Base-by-base conservation (phyloP, 345 rosid species). In the Eucalyptus pauciflora region DNA sequence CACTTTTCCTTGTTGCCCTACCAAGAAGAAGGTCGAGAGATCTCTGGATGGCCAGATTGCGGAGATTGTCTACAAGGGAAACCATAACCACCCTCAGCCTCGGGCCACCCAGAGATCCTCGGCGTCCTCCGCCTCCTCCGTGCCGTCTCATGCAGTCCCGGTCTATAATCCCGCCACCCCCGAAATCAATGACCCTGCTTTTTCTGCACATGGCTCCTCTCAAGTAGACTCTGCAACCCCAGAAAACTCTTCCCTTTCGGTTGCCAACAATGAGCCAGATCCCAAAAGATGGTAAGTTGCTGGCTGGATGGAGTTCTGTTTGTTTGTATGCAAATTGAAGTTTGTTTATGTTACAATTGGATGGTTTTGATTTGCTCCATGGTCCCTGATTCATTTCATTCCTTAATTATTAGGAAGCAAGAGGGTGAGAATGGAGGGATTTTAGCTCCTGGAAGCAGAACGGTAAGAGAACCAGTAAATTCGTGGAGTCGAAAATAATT, bases 21-120 rank as follows among this genome's bases (percentile, higher is more conserved):
- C 98, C 17, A 97, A 96, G 96, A 97, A 96, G 97, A 96, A 93
- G 90, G 97, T 97, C 6, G 99, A 97, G 94, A 94, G 93, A 29
- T 95, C 99, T 81, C 89, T 92, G 18, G 96, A 95, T 69, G 99
- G 99, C n/a, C 96, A 95, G 86, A 93, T 96, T 20, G 95, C 93
- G 81, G 96, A 94, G 94, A 96, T 94, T 49, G 96, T 96, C 86
- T 96, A 97, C 52, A 94, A 92, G 88, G 99, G 37, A 48, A 94
- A 91, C 56, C 99, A 97, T 87, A 97, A 96, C 89, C 99, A 97
- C 92, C 96, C 98, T 3, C 92, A 95, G 90, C 99, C 98, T 83
- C 95, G 90, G 86, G 95, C 96, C 46, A 92, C 92, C 2, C 87
- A 93, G 89, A 92, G 96, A 92, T 90, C 99, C 29, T 93, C 96